Evolutionary conservation across 306 rosid species (phyloP), one percentile per base, ranked within the genome.

Genomic region (Chamaecrista fasciculata): DNA sequence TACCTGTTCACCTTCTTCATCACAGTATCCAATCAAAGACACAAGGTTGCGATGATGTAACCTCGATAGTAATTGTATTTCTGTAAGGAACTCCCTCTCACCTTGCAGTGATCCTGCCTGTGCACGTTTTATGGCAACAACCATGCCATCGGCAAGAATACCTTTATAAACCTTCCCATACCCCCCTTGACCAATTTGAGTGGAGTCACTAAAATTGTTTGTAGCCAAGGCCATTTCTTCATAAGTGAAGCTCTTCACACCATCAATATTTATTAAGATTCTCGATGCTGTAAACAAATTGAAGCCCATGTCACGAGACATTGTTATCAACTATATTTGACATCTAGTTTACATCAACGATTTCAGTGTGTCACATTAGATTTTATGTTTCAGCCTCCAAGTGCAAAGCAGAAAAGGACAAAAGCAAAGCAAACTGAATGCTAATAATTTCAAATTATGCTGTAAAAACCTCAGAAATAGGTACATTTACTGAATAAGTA

Each of bases 71-170:
- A 91, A 70, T 28, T 88, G 81, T 84, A 91, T 91, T 78, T 91
- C 97, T 34, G 97, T 91, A 33, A 91, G 83, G 78, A 91, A 91
- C 89, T 91, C 97, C 79, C 72, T 87, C 78, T 86, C 90, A 33
- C 97, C 97, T 83, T 91, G 97, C 61, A 88, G 69, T 14, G 95
- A 91, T 19, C 86, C 89, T 69, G 81, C 95, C 74, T 70, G 95
- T 51, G 97, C 97, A 76, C 97, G 95, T 83, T 91, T 91, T 55
- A 91, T 91, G 53, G 97, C 97, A 61, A 86, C 92, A 59, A 73
- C 51, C 1, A 84, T 82, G 73, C 92, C 86, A 33, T 84, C 90
- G 26, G 79, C 44, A 25, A 91, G 86, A 78, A 56, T 59, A 21
- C 97, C 95, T 83, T 55, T 91, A 74, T 91, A 91, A 20, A 91